Evolutionary conservation across 257 asterid species (phyloP).

Genomic region (Salvia rosmarinus): DNA sequence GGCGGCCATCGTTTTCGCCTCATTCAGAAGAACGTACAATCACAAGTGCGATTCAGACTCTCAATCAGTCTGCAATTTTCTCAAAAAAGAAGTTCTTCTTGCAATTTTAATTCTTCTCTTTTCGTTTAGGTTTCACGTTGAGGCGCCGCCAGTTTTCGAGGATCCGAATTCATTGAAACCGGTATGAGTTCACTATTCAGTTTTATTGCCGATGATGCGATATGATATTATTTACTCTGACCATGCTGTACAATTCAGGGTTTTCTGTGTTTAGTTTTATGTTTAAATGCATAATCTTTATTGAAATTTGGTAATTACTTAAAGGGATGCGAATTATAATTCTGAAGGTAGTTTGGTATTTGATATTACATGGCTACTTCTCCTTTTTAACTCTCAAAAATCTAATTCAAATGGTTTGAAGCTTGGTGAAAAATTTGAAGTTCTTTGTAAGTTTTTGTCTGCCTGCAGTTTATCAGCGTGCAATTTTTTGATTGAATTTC

Average conservation of each 20-base stretch:
- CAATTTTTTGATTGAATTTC: constrained; percentile 26
- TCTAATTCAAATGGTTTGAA: not conserved
- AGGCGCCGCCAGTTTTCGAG: constrained; percentile 76
- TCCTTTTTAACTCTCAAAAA: not conserved
- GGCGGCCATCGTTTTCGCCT: constrained; percentile 57
- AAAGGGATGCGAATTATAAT: not conserved
- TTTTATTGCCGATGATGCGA: not conserved
- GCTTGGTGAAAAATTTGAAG: not conserved
- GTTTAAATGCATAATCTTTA: not conserved
- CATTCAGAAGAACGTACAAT: constrained; percentile 63
- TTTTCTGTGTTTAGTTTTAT: not conserved
- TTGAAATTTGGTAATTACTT: not conserved
- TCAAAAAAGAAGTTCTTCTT: not conserved
- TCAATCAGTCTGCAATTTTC: constrained; percentile 4
- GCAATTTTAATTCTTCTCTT: constrained; percentile 3
- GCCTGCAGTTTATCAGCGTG: constrained; percentile 8
- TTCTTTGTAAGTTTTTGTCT: not conserved
- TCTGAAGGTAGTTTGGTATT: not conserved
- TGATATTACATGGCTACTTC: constrained; percentile 9
- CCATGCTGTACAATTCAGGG: not conserved
- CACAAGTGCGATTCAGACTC: constrained; percentile 49
- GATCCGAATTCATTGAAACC: constrained; percentile 87
- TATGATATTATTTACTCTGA: not conserved
- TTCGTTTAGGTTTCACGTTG: constrained; percentile 61
- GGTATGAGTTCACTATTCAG: constrained; percentile 41